These are phyloP conservation scores for Lactarius evosmus DNA, from an alignment of 768 basidiomycete genomes.

Conservation along the genomic window DNA sequence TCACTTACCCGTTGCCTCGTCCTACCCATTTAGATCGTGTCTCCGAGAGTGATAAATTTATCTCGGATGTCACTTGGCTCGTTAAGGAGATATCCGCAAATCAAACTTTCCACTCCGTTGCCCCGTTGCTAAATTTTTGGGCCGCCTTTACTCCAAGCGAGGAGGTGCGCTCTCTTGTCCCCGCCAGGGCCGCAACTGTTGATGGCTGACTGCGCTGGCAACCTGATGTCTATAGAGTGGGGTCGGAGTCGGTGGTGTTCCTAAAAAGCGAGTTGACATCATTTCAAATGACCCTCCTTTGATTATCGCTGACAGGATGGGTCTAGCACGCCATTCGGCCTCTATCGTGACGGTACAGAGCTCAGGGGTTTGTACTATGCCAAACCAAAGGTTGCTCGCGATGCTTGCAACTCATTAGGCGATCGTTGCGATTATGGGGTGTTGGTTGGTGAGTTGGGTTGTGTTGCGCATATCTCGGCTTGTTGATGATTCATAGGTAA, in stretches of 20 bases:
- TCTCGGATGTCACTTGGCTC: constrained; percentile 61
- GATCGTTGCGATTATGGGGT: constrained; percentile 73
- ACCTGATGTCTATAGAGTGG: constrained; percentile 51
- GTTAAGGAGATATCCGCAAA: constrained; percentile 68
- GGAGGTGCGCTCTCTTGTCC: constrained; percentile 49
- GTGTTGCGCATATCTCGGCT: neutral
- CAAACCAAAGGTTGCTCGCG: constrained; percentile 60
- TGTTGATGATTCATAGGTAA: constrained; percentile 47
- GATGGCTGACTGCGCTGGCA: neutral
- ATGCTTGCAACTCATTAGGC: constrained; percentile 64
- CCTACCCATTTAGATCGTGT: constrained; percentile 48
- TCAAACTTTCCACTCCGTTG: constrained; percentile 74
- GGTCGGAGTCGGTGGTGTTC: constrained; percentile 60
- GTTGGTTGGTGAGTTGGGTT: constrained; percentile 50
- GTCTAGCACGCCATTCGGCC: constrained; percentile 64
- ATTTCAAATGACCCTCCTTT: constrained; percentile 21
- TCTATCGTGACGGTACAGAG: constrained; percentile 77
- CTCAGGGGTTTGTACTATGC: constrained; percentile 69
- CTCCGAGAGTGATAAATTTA: constrained; percentile 58
- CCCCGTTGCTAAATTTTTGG: constrained; percentile 78
- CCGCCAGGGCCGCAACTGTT: too few relatives aligned
- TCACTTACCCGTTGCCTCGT: neutral
- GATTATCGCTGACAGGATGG: constrained; percentile 5
- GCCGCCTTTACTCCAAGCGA: constrained; percentile 72
- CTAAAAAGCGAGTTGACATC: constrained; percentile 55